Evolutionary conservation across 164 flowering plant species (phyloP).

Genomic region (Brasenia schreberi): DNA sequence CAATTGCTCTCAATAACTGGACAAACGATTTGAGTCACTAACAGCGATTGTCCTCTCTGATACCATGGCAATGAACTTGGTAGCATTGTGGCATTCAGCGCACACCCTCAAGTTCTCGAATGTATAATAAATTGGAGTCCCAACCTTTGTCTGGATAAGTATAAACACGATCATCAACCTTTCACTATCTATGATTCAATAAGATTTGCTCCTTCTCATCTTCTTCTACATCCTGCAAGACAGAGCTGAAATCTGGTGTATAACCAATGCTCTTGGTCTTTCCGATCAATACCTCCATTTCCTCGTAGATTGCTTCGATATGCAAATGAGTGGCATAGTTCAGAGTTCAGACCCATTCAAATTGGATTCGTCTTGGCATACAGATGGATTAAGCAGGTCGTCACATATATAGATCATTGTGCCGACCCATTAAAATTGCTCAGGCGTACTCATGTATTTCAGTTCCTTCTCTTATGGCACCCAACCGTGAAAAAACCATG

Average conservation of each 20-base stretch:
- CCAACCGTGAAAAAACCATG: too few relatives aligned
- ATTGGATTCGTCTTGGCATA: too few relatives aligned
- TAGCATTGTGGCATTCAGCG: constrained; percentile 57
- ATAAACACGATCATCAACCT: constrained; percentile 63
- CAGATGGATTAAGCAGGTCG: too few relatives aligned
- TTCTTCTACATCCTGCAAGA: constrained; percentile 64
- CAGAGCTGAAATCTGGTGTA: constrained; percentile 49
- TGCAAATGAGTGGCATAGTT: constrained; percentile 43
- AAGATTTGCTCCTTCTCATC: constrained; percentile 62
- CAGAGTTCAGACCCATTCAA: too few relatives aligned
- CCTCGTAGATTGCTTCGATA: constrained; percentile 28
- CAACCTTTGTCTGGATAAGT: constrained; percentile 39
- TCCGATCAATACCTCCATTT: constrained; percentile 24
- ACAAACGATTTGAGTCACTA: constrained; percentile 1
- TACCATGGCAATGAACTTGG: constrained; percentile 43
- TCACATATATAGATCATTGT: too few relatives aligned
- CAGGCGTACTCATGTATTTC: too few relatives aligned
- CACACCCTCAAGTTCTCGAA: constrained; percentile 59
- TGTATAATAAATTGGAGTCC: constrained; percentile 23
- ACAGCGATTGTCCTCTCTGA: constrained; percentile 42
- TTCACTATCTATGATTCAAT: constrained; percentile 43
- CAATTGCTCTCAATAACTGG: too few relatives aligned
- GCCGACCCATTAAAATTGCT: too few relatives aligned
- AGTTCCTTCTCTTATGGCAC: too few relatives aligned
- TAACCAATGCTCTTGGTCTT: constrained; percentile 54